These are phyloP conservation scores for Apophysomyces trapeziformis DNA, from an alignment of 371 early-diverging fungal species.

Conservation along the genomic window DNA sequence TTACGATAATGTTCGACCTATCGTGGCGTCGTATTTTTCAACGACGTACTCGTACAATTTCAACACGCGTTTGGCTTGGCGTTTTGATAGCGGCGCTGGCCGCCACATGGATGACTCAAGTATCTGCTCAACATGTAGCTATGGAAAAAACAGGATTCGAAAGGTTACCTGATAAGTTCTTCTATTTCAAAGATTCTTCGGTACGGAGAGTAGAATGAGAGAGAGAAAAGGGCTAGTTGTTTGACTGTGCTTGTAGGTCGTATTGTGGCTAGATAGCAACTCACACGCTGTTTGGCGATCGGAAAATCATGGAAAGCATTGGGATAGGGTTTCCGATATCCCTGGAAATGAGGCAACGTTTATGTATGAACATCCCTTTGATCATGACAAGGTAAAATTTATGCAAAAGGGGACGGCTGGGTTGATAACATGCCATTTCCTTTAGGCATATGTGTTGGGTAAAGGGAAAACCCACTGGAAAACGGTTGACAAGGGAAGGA, in stretches of 20 bases:
- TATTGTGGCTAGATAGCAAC: constrained; percentile 61
- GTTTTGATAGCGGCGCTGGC: constrained; percentile 21
- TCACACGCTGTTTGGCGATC: constrained; percentile 63
- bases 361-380: constrained; percentile 65
- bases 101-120: constrained; percentile 18
- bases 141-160: constrained; percentile 53
- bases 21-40: constrained; percentile 13
- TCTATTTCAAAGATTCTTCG: constrained; percentile 71
- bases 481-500: constrained; percentile 65
- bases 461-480: constrained; percentile 63
- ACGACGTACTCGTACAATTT: constrained; percentile 1
- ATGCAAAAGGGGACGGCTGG: background rate
- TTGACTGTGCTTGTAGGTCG: constrained; percentile 37
- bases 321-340: constrained; percentile 54
- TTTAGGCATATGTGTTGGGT: constrained; percentile 68
- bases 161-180: constrained; percentile 55
- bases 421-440: background rate
- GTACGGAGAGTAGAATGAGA: constrained; percentile 37
- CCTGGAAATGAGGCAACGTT: constrained; percentile 37
- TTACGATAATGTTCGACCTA: constrained; percentile 17
- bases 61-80: constrained; percentile 15
- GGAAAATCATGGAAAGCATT: constrained; percentile 69
- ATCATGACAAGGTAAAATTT: constrained; percentile 52
- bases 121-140: constrained; percentile 25
- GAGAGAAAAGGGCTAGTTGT: background rate